These are phyloP conservation scores for Periconia digitata DNA, from an alignment of 2,329 filamentous ascomycete genomes.

Conservation along the genomic window DNA sequence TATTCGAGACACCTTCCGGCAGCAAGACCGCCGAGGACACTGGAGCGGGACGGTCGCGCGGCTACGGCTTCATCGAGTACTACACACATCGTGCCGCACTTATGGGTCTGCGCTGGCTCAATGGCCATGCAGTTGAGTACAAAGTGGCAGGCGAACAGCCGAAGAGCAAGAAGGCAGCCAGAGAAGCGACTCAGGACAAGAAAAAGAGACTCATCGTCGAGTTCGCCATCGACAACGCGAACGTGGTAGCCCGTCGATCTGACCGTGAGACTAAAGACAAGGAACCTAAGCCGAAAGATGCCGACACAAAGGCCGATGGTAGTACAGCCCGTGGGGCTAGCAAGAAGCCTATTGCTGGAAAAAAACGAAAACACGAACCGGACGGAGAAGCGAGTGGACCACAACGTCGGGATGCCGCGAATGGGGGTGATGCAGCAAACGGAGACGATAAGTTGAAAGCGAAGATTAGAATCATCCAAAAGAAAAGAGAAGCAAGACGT, in stretches of 20 bases:
- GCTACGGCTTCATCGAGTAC: conserved; percentile 98
- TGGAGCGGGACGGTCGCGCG: conserved; percentile 80
- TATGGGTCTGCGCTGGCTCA: conserved; percentile 93
- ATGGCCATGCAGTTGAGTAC: conserved; percentile 68
- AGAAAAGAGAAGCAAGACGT: conserved; percentile 75
- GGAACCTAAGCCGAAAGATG: conserved; percentile 36
- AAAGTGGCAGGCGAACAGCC: conserved; percentile 50
- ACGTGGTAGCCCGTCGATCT: conserved; percentile 81
- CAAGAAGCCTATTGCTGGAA: conserved; percentile 16
- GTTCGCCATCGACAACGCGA: conserved; percentile 97
- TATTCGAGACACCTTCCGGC: conserved; percentile 86
- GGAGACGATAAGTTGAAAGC: conserved; percentile 59
- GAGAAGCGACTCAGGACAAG: conserved; percentile 64
- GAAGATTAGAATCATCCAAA: conserved; percentile 77
- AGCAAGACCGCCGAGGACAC: conserved; percentile 77
- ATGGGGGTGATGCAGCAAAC: conserved; percentile 14
- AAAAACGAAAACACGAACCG: conserved; percentile 45
- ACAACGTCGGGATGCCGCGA: conserved; percentile 20
- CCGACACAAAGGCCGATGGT: conserved; percentile 11
- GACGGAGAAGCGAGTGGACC: conserved; percentile 11
- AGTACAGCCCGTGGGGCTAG: conserved; percentile 10
- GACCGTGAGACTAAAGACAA: conserved; percentile 62
- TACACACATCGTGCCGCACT: conserved; percentile 89
- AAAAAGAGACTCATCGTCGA: conserved; percentile 91
- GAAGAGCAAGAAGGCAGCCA: conserved; percentile 41